phyloP scores from a whole-genome alignment of 495 filamentous ascomycete species.

The Entonaema liquescens region DNA sequence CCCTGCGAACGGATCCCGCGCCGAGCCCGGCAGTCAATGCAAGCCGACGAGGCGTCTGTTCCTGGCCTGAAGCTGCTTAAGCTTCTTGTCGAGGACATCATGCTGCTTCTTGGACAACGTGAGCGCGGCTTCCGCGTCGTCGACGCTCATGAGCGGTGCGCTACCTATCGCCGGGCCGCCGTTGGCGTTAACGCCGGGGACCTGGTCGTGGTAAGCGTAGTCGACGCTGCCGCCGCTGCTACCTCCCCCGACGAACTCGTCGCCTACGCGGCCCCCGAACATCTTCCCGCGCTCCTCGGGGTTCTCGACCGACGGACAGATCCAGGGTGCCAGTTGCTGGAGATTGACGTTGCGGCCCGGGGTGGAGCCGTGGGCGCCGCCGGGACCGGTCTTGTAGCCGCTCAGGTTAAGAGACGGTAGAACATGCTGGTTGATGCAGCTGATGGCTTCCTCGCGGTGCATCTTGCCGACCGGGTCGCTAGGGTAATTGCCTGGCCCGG shows the following conservation, averaged over 20 bases:
- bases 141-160: slow-evolving; percentile 61
- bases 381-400: slow-evolving; percentile 48
- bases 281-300: slow-evolving; percentile 38
- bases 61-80: slow-evolving; percentile 67
- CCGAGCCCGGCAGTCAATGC: slow-evolving; percentile 45
- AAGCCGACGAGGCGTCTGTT: slow-evolving; percentile 57
- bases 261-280: slow-evolving; percentile 36
- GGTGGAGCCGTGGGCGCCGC: slow-evolving; percentile 46
- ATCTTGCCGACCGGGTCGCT: slow-evolving; percentile 64
- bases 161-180: slow-evolving; percentile 53
- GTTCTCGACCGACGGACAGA: slow-evolving; percentile 47
- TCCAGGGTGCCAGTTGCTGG: slow-evolving; percentile 55
- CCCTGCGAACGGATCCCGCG: background rate
- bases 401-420: slow-evolving; percentile 60
- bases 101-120: slow-evolving; percentile 68
- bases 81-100: slow-evolving; percentile 73
- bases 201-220: slow-evolving; percentile 31
- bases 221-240: background rate
- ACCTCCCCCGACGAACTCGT: slow-evolving; percentile 29
- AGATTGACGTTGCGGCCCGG: slow-evolving; percentile 44
- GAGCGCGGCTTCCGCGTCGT: slow-evolving; percentile 69
- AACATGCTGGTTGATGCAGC: slow-evolving; percentile 73
- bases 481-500: slow-evolving; percentile 49
- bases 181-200: slow-evolving; percentile 5
- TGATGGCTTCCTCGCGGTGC: slow-evolving; percentile 68